These are phyloP conservation scores for Pulveroboletus sp. DNA, from an alignment of 768 basidiomycete genomes.

Conservation along the genomic window DNA sequence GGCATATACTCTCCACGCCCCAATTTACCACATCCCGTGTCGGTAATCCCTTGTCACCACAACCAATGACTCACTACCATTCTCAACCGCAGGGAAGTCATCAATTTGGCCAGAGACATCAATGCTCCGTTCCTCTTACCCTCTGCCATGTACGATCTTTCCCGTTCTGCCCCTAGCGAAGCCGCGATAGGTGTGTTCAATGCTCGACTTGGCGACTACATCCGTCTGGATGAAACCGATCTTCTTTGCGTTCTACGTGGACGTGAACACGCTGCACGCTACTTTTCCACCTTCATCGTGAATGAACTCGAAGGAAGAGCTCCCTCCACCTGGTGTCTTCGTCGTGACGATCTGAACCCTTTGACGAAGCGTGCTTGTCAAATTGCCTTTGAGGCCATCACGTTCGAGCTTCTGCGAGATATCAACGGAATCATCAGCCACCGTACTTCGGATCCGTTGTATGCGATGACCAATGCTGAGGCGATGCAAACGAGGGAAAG, in stretches of 20 bases:
- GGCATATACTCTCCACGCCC: constrained; percentile 56
- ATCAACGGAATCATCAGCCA: constrained; percentile 64
- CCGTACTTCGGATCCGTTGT: constrained; percentile 65
- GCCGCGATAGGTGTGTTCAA: constrained; percentile 49
- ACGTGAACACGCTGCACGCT: constrained; percentile 67
- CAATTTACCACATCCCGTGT: constrained; percentile 66
- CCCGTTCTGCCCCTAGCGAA: constrained; percentile 59
- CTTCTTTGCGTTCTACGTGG: constrained; percentile 60
- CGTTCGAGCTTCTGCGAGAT: constrained; percentile 70
- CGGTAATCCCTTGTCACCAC: constrained; percentile 23
- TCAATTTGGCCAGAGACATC: constrained; percentile 59
- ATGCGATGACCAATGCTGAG: constrained; percentile 63
- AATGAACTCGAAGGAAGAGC: constrained; percentile 66
- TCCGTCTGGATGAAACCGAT: constrained; percentile 41
- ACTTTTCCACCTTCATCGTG: constrained; percentile 72
- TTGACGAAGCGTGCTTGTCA: constrained; percentile 53
- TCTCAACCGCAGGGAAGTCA: constrained; percentile 45
- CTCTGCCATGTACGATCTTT: constrained; percentile 77
- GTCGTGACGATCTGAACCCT: constrained; percentile 44
- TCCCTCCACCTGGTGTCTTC: constrained; percentile 45
- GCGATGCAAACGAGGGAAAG: constrained; percentile 59
- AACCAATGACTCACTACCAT: constrained; percentile 5
- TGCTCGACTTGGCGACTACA: constrained; percentile 37
- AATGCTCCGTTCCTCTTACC: constrained; percentile 57
- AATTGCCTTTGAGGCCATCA: constrained; percentile 67